Percentiles rank a stretch among this genome's conserved stretches.
phyloP scores from a whole-genome alignment of 2,329 filamentous ascomycete species.

The Trichothecium sympodiale region DNA sequence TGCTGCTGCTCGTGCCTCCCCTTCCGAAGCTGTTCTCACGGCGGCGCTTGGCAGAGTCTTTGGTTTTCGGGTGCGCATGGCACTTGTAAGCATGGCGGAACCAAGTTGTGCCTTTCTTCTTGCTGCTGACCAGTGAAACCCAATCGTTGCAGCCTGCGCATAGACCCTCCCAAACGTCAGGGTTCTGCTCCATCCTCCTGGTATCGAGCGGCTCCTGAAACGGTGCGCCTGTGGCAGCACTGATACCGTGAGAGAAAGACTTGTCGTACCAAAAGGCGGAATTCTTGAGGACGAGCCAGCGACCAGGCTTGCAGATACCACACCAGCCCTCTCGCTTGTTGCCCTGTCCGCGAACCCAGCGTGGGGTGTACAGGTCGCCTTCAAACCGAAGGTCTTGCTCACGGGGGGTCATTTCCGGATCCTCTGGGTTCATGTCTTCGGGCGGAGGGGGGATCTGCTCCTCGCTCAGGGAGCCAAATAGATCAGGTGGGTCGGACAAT shows the following conservation, averaged over 20 bases:
- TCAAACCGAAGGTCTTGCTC: constrained; percentile 72
- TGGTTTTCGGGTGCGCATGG: constrained; percentile 61
- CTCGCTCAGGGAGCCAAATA: constrained; percentile 65
- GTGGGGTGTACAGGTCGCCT: constrained; percentile 72
- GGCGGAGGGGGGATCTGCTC: constrained; percentile 64
- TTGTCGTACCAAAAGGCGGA: constrained; percentile 92
- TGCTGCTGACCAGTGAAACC: constrained; percentile 72
- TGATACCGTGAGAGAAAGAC: constrained; percentile 80
- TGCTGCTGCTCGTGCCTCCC: constrained; percentile 9
- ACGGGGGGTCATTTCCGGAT: constrained; percentile 65
- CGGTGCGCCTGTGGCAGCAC: constrained; percentile 65
- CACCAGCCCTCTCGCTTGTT: constrained; percentile 88
- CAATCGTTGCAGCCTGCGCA: constrained; percentile 72
- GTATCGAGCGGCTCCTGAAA: constrained; percentile 71
- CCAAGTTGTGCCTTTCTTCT: constrained; percentile 90
- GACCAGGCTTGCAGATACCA: constrained; percentile 73
- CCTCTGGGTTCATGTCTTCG: constrained; percentile 70
- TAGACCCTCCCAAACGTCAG: constrained; percentile 71
- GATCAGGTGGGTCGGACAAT: constrained; percentile 62
- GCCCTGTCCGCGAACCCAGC: constrained; percentile 75
- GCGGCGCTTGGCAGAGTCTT: constrained; percentile 57
- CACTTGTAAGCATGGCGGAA: constrained; percentile 86
- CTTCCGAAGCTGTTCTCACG: constrained; percentile 48
- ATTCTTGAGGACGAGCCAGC: constrained; percentile 83
- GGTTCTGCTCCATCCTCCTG: constrained; percentile 66